phyloP scores from a whole-genome alignment of 2,329 filamentous ascomycete species.

The Chaetomiaceae sp. region DNA sequence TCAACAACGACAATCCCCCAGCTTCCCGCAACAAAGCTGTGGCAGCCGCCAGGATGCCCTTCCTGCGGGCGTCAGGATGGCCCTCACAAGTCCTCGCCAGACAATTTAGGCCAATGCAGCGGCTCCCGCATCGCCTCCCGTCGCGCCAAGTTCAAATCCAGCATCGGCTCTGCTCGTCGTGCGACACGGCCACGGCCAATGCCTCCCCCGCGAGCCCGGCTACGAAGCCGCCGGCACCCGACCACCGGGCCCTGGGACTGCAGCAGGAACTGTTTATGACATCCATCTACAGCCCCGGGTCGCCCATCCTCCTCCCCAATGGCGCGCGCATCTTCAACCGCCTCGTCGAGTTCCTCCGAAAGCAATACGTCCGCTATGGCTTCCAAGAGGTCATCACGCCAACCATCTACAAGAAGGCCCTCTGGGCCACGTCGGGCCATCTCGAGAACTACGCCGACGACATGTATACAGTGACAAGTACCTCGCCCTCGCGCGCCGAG shows the following conservation, averaged over 20 bases:
- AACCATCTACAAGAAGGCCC: constrained; percentile 81
- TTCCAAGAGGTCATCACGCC: constrained; percentile 87
- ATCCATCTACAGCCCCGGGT: constrained; percentile 76
- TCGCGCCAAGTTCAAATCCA: constrained; percentile 8
- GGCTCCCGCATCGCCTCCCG: constrained; percentile 3
- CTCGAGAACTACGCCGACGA: constrained; percentile 88
- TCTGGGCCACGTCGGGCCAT: constrained; percentile 83
- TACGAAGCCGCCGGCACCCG: constrained; percentile 33
- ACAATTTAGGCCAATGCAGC: constrained; percentile 6
- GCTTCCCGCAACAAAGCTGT: too few relatives aligned
- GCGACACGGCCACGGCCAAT: constrained; percentile 3
- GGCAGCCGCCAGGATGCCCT: constrained; percentile 21
- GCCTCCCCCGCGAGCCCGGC: not conserved
- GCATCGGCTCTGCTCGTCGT: constrained; percentile 24
- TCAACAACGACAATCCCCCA: not conserved
- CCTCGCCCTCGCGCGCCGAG: constrained; percentile 39
- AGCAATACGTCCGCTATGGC: constrained; percentile 78
- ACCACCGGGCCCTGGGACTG: constrained; percentile 56
- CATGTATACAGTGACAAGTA: constrained; percentile 76
- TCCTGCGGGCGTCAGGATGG: constrained; percentile 19
- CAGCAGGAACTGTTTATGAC: constrained; percentile 75
- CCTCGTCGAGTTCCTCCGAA: constrained; percentile 73
- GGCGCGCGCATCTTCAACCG: constrained; percentile 81
- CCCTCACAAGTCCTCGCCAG: constrained; percentile 10
- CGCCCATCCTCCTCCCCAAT: constrained; percentile 77